These are phyloP conservation scores for Hymenoscyphus salicellus DNA, from an alignment of 2,329 filamentous ascomycete genomes.

Conservation along the genomic window DNA sequence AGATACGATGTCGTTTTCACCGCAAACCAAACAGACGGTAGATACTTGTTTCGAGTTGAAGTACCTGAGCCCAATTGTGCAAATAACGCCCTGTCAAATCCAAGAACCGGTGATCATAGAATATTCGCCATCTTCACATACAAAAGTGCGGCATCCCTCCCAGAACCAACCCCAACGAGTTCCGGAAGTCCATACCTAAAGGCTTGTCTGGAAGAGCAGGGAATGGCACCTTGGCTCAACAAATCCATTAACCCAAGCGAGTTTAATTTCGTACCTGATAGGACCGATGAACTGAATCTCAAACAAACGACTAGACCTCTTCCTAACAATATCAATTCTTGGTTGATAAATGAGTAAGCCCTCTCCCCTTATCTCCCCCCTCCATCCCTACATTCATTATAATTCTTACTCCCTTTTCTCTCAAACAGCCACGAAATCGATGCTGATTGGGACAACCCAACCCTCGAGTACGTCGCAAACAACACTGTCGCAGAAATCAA, in stretches of 20 bases:
- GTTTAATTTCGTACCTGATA: slow-evolving; percentile 4
- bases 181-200: slow-evolving; percentile 11
- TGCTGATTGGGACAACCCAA: slow-evolving; percentile 22
- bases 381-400: neutral
- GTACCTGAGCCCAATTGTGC: neutral
- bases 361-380: neutral
- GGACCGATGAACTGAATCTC: slow-evolving; percentile 26
- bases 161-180: neutral
- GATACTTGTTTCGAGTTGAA: slow-evolving; percentile 50
- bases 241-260: neutral
- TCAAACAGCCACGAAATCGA: slow-evolving; percentile 5
- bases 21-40: slow-evolving; percentile 42
- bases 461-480: slow-evolving; percentile 9
- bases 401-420: neutral
- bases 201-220: slow-evolving; percentile 15
- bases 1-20: slow-evolving; percentile 43
- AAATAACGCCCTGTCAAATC: slow-evolving; percentile 1
- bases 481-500: neutral
- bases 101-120: neutral
- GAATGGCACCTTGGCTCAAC: neutral
- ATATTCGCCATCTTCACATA: slow-evolving; percentile 9
- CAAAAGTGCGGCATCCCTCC: neutral
- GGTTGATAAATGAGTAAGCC: slow-evolving; percentile 11
- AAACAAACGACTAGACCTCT: neutral
- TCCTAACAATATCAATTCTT: neutral